Conservation (phyloP, 495 filamentous ascomycete genomes). For the Penicillium steckii region DNA sequence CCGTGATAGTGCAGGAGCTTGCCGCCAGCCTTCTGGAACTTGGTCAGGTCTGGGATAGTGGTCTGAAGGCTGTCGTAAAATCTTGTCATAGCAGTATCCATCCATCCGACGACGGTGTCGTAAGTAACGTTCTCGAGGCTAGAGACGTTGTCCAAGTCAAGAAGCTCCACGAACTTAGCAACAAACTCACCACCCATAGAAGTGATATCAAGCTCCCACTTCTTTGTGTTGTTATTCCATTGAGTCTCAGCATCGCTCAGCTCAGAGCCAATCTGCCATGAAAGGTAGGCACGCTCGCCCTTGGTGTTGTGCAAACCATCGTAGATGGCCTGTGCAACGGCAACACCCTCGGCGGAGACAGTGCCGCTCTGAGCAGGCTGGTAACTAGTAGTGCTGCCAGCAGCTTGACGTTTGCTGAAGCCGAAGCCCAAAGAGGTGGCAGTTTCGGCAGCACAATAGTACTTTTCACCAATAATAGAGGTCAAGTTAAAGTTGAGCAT, state of each 20-base stretch:
- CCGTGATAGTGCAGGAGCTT: constrained; percentile 54
- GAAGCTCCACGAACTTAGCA: constrained; percentile 34
- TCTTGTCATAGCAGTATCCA: constrained; percentile 24
- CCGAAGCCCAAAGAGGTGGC: constrained; percentile 35
- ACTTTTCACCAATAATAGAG: constrained; percentile 44
- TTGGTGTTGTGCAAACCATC: constrained; percentile 31
- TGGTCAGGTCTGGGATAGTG: constrained; percentile 43
- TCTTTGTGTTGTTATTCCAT: constrained; percentile 31
- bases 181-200: constrained; percentile 38
- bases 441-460: constrained; percentile 46
- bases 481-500: constrained; percentile 43
- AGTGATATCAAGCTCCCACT: constrained; percentile 32
- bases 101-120: constrained; percentile 44
- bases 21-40: constrained; percentile 42
- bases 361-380: constrained; percentile 32
- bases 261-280: constrained; percentile 30
- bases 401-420: constrained; percentile 32
- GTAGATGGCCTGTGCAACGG: constrained; percentile 32
- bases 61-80: constrained; percentile 46
- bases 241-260: constrained; percentile 27
- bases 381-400: constrained; percentile 29
- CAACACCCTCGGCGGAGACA: constrained; percentile 27
- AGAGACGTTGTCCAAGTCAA: constrained; percentile 28
- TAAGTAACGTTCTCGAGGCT: constrained; percentile 40
- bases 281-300: constrained; percentile 33